A percentile compares a stretch with the other conserved stretches of the same genome.
Evolutionary conservation across 2,329 filamentous ascomycete species (phyloP).

Genomic region (Trichocomaceae sp.): DNA sequence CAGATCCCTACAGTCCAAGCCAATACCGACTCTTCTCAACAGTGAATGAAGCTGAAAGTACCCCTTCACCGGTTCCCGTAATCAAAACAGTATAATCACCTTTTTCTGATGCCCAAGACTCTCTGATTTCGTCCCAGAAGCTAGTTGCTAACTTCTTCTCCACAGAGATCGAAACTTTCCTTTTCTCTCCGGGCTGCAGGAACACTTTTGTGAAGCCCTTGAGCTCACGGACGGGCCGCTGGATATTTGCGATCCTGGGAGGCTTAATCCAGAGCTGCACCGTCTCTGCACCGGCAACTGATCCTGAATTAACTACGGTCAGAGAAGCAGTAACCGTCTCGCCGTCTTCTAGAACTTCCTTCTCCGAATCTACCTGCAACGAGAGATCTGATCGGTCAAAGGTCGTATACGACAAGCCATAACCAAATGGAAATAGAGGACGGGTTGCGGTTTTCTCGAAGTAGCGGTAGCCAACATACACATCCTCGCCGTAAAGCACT

Average conservation of each 20-base stretch:
- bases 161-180: slow-evolving; percentile 50
- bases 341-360: slow-evolving; percentile 34
- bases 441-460: slow-evolving; percentile 64
- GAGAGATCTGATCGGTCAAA: slow-evolving; percentile 53
- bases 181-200: slow-evolving; percentile 54
- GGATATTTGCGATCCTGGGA: slow-evolving; percentile 46
- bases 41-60: slow-evolving; percentile 49
- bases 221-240: slow-evolving; percentile 54
- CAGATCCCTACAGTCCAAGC: slow-evolving; percentile 51
- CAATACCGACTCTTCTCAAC: slow-evolving; percentile 61
- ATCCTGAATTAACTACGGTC: slow-evolving; percentile 48
- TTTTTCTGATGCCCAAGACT: slow-evolving; percentile 60
- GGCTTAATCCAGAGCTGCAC: slow-evolving; percentile 50
- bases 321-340: slow-evolving; percentile 44
- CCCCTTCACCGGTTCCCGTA: slow-evolving; percentile 48
- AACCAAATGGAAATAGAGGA: slow-evolving; percentile 70
- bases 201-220: slow-evolving; percentile 61
- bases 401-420: slow-evolving; percentile 70
- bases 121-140: slow-evolving; percentile 64
- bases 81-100: slow-evolving; percentile 60
- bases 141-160: slow-evolving; percentile 59
- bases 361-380: slow-evolving; percentile 22
- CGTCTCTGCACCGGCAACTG: slow-evolving; percentile 48
- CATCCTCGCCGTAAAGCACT: slow-evolving; percentile 69
- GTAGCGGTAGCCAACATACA: slow-evolving; percentile 75